Base-by-base conservation (phyloP, 2,329 filamentous ascomycete species). In the Fusarium penzigii region DNA sequence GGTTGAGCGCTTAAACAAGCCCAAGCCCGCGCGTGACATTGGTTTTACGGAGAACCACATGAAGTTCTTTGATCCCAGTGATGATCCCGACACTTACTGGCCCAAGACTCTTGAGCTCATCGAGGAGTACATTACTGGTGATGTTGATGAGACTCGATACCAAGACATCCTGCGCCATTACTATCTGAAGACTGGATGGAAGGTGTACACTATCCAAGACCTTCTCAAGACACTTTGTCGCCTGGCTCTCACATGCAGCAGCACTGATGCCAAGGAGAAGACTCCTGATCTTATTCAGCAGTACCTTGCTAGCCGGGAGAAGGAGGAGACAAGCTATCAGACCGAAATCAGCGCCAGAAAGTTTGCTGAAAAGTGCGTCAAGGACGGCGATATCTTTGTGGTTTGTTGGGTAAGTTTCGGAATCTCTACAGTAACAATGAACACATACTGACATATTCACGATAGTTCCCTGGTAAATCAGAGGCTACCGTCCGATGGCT, bases 101-200 rank as follows among this genome's bases (percentile, higher is more conserved):
- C 81, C 85, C 42, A 90, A 94, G 73, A 89, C 95, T 13, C 78
- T 97, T 11, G 83, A 87, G 59, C 84, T 97, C 70, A 88, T 96
- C 53, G 90, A 96, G 66, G 90, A 96, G 43, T 91, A 90, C 59
- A 86, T 97, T 59, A 84, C 86, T 41, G 87, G 88, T 6, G 90
- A 95, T 10, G 79, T 92, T 38, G 94, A 97, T 47, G 86, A 92
- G 71, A 80, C 78, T 48, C 86, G 90, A 29, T 90, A 96, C 62
- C 93, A 97, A 70, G 92, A 97, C 65, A 88, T 92, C 6, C 79
- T 99, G 51, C 88, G 94, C 20, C 89, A 92, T 59, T 97, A 91
- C 74, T 99, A 97, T 69, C 80, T 97, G 52, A 87, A 88, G 67
- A 89, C 86, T 59, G 94, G 94, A 7, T 99, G 93, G 88, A 91